Evolutionary conservation across 805 yeast genomes (phyloP), one percentile per base, ranked within the genome.

Genomic region (Suhomyces sp.): DNA sequence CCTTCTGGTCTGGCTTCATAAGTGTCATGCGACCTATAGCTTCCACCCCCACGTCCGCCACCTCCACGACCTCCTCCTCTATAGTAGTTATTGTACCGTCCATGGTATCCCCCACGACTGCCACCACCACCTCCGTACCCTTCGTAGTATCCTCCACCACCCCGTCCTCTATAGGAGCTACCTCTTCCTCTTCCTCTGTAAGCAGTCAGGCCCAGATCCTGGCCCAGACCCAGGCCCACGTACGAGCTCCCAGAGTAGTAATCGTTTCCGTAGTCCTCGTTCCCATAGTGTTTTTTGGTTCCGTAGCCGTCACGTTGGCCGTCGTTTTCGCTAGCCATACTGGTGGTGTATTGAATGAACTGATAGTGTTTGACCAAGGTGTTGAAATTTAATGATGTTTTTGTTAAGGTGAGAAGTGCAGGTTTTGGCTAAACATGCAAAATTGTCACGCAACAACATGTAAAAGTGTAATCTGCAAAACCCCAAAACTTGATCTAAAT

Each of bases 161-260:
- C 54, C 9, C 54, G 42, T 19, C 48, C 45, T 7, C 50, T 44
- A 31, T 42, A 42, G 9, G 36, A 37, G 27, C 40, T 26, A 6
- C 36, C 37, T 6, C 30, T 28, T 37, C 40, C 14, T n/a, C n/a
- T n/a, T n/a, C n/a, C n/a, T n/a, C n/a, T 20, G 29, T 26, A 26
- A 2, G 15, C 20, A 26, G 15, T 26, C 29, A 26, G 20, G 10
- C 12, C 15, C 25, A n/a, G n/a, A n/a, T n/a, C n/a, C n/a, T n/a
- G n/a, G n/a, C n/a, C n/a, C n/a, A n/a, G n/a, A n/a, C n/a, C n/a
- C n/a, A n/a, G n/a, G n/a, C n/a, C n/a, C n/a, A n/a, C n/a, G 33
- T 35, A 19, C 16, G 25, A 28, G 5, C 33, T 18, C 14, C 40
- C 36, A 31, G 35, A 42, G 27, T 35, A 43, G 34, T 43, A 40